These are phyloP conservation scores for Tephrocybe sp. DNA, from an alignment of 768 basidiomycete species.

Conservation along the genomic window DNA sequence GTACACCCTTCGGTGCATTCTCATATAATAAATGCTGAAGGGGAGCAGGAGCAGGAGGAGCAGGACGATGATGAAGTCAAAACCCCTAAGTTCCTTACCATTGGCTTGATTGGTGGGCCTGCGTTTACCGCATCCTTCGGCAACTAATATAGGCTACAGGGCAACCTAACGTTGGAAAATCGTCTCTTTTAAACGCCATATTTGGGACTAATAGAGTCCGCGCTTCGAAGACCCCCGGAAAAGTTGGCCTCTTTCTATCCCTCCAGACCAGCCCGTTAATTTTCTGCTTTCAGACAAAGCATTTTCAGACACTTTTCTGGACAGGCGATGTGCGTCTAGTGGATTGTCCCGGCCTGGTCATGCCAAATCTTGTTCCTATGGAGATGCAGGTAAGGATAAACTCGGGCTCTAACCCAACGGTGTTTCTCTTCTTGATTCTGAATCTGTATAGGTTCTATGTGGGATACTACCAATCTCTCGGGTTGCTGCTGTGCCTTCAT, in stretches of 20 bases:
- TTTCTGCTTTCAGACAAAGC: slow-evolving; percentile 65
- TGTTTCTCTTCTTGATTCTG: background rate
- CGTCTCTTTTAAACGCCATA: slow-evolving; percentile 86
- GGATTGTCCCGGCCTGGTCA: slow-evolving; percentile 93
- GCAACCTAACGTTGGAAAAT: slow-evolving; percentile 96
- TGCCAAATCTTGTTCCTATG: slow-evolving; percentile 81
- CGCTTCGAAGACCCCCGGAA: slow-evolving; percentile 85
- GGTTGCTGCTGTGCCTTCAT: slow-evolving; percentile 80
- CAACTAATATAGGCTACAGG: slow-evolving; percentile 40
- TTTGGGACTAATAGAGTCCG: slow-evolving; percentile 77
- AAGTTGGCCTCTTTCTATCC: slow-evolving; percentile 39
- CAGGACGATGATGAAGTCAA: slow-evolving; percentile 25
- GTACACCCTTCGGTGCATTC: slow-evolving; percentile 43
- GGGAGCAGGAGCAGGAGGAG: slow-evolving; percentile 24
- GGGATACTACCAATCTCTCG: slow-evolving; percentile 79
- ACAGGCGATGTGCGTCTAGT: slow-evolving; percentile 83
- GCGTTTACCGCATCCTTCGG: background rate
- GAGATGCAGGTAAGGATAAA: slow-evolving; percentile 68
- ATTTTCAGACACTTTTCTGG: slow-evolving; percentile 93
- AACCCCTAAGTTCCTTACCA: slow-evolving; percentile 64
- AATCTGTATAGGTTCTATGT: slow-evolving; percentile 50
- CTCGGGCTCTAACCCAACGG: too few species aligned
- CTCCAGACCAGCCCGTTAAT: background rate
- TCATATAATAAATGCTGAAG: slow-evolving; percentile 16
- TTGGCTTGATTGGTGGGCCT: slow-evolving; percentile 72